Percentiles rank a stretch among this genome's conserved stretches.
Evolutionary conservation across 1,284 basidiomycete species (phyloP).

Genomic region (Boletus mariae): DNA sequence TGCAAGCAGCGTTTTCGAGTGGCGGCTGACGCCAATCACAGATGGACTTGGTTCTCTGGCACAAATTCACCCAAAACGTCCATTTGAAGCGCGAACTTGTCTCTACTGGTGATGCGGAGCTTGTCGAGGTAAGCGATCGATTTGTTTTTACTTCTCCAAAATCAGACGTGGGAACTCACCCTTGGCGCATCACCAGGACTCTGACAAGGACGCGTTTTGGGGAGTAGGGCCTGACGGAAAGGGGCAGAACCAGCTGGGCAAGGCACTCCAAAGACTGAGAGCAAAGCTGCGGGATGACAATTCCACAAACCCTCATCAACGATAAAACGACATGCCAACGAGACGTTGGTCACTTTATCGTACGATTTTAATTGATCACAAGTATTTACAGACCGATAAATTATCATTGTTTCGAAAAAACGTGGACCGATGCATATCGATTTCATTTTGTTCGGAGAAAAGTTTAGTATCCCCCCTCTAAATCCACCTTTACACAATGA

Average conservation of each 20-base stretch:
- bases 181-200: constrained; percentile 29
- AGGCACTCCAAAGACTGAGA: constrained; percentile 36
- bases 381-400: constrained; percentile 15
- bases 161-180: constrained; percentile 11
- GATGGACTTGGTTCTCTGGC: constrained; percentile 36
- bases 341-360: constrained; percentile 26
- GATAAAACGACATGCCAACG: constrained; percentile 27
- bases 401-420: constrained; percentile 28
- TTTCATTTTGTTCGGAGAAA: constrained; percentile 29
- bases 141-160: background rate
- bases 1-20: constrained; percentile 8
- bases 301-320: constrained; percentile 7
- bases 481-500: constrained; percentile 38
- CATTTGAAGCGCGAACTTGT: constrained; percentile 34
- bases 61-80: constrained; percentile 36
- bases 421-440: constrained; percentile 28
- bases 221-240: constrained; percentile 35
- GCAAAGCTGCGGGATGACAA: constrained; percentile 27
- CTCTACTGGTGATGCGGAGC: constrained; percentile 34
- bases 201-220: constrained; percentile 39
- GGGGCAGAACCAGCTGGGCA: constrained; percentile 37
- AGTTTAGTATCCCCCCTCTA: constrained; percentile 27
- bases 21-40: constrained; percentile 13
- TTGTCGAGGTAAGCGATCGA: constrained; percentile 33
- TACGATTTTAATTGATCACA: constrained; percentile 32